Conservation (phyloP, 257 asterid species). For the Fraxinus anomala region DNA sequence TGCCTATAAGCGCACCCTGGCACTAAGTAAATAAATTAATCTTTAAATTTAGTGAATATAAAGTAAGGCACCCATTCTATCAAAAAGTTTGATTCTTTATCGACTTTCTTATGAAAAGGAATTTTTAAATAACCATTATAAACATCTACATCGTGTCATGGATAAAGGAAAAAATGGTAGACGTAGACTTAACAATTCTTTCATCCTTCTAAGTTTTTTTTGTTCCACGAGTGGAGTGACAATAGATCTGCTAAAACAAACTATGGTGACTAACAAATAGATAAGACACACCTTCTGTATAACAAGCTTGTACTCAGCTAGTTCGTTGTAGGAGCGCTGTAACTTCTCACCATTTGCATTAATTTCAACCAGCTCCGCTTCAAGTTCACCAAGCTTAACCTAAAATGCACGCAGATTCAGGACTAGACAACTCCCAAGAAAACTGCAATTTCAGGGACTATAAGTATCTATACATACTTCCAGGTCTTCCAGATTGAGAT, state of each 20-base stretch:
- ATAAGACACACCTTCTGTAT: slow-evolving; percentile 56
- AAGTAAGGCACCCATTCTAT: not conserved
- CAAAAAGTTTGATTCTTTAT: not conserved
- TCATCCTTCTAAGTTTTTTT: not conserved
- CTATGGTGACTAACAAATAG: slow-evolving; percentile 9
- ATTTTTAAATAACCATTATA: not conserved
- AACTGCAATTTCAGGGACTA: slow-evolving; percentile 5
- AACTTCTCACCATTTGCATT: slow-evolving; percentile 80
- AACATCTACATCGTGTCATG: not conserved
- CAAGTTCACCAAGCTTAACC: slow-evolving; percentile 68
- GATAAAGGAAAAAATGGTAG: not conserved
- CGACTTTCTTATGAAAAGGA: not conserved
- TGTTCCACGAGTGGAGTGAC: not conserved
- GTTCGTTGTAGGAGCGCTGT: slow-evolving; percentile 78
- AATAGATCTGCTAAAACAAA: slow-evolving; percentile 7
- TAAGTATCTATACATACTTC: slow-evolving; percentile 58
- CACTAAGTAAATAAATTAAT: not conserved
- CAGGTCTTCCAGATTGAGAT: slow-evolving; percentile 70
- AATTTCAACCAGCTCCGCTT: slow-evolving; percentile 78
- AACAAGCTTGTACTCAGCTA: slow-evolving; percentile 79
- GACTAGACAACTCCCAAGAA: slow-evolving; percentile 5
- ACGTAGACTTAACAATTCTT: not conserved
- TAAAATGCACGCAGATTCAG: slow-evolving; percentile 29
- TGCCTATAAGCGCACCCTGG: not conserved
- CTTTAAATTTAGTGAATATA: not conserved